Conservation (phyloP, 2,329 filamentous ascomycete species). For the Aureobasidium sp. region DNA sequence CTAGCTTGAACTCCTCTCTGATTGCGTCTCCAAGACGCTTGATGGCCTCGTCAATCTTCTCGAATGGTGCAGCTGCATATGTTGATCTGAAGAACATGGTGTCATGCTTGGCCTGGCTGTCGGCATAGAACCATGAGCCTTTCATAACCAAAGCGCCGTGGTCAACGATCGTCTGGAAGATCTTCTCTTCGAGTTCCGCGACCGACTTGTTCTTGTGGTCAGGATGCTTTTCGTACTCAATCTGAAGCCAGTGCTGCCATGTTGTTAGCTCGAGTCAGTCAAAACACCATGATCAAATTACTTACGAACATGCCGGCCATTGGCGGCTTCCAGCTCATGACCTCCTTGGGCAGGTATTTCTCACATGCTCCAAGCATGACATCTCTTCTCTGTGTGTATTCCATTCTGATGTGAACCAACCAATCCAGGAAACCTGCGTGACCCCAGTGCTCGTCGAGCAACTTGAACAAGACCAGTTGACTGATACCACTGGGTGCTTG, state of each 20-base stretch:
- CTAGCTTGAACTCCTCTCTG: slow-evolving; percentile 48
- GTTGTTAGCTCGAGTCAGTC: background rate
- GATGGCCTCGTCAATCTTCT: slow-evolving; percentile 46
- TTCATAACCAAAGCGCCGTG: slow-evolving; percentile 73
- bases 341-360: slow-evolving; percentile 61
- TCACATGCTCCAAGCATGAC: slow-evolving; percentile 74
- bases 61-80: slow-evolving; percentile 66
- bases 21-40: slow-evolving; percentile 67
- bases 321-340: slow-evolving; percentile 74
- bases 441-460: slow-evolving; percentile 91
- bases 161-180: slow-evolving; percentile 71
- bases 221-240: slow-evolving; percentile 63
- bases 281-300: background rate
- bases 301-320: slow-evolving; percentile 79
- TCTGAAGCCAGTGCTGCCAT: slow-evolving; percentile 58
- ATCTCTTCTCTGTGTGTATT: slow-evolving; percentile 76
- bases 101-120: slow-evolving; percentile 50
- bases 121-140: slow-evolving; percentile 86
- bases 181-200: slow-evolving; percentile 69
- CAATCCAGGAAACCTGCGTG: slow-evolving; percentile 84
- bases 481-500: slow-evolving; percentile 82
- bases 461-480: slow-evolving; percentile 77
- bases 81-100: slow-evolving; percentile 85
- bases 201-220: slow-evolving; percentile 47
- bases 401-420: slow-evolving; percentile 71